These are phyloP conservation scores for Aspergillus cristatus DNA, from an alignment of 495 filamentous ascomycete genomes.

Conservation along the genomic window DNA sequence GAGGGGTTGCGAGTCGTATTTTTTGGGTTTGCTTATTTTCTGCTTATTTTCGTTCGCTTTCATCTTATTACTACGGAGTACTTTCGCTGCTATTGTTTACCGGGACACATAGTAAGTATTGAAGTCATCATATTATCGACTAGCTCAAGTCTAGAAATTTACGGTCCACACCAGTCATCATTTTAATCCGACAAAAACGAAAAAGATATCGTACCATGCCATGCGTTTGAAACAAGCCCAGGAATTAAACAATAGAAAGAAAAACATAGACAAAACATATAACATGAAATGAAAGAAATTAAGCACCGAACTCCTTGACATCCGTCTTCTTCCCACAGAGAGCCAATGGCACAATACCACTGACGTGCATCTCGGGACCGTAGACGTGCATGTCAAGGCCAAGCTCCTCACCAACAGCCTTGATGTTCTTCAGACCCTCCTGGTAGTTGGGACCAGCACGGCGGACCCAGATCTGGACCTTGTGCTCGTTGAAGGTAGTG, in stretches of 20 bases:
- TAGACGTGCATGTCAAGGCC: slow-evolving; percentile 93
- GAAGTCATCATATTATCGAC: too few relatives aligned
- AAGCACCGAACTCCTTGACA: slow-evolving; percentile 42
- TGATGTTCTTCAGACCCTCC: slow-evolving; percentile 99
- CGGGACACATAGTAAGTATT: too few relatives aligned
- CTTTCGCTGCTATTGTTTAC: too few relatives aligned
- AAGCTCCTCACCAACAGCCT: slow-evolving; percentile 86
- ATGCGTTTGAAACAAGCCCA: slow-evolving; percentile 39
- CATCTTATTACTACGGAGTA: too few relatives aligned
- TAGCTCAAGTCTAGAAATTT: too few relatives aligned
- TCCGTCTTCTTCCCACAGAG: slow-evolving; percentile 51
- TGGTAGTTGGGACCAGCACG: slow-evolving; percentile 99
- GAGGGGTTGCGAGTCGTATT: too few relatives aligned
- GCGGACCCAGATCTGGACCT: slow-evolving; percentile 98
- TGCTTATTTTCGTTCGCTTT: too few relatives aligned
- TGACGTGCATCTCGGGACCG: slow-evolving; percentile 91
- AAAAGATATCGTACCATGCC: slow-evolving; percentile 35
- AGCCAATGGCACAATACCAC: slow-evolving; percentile 59
- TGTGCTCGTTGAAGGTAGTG: slow-evolving; percentile 83
- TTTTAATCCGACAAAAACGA: background rate
- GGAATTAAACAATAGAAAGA: slow-evolving; percentile 25
- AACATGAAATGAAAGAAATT: slow-evolving; percentile 18
- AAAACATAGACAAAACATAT: slow-evolving; percentile 12
- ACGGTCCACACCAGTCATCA: too few relatives aligned
- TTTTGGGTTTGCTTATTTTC: too few relatives aligned